phyloP scores from a whole-genome alignment of 2,329 filamentous ascomycete genomes.

The Talaromyces atroroseus region DNA sequence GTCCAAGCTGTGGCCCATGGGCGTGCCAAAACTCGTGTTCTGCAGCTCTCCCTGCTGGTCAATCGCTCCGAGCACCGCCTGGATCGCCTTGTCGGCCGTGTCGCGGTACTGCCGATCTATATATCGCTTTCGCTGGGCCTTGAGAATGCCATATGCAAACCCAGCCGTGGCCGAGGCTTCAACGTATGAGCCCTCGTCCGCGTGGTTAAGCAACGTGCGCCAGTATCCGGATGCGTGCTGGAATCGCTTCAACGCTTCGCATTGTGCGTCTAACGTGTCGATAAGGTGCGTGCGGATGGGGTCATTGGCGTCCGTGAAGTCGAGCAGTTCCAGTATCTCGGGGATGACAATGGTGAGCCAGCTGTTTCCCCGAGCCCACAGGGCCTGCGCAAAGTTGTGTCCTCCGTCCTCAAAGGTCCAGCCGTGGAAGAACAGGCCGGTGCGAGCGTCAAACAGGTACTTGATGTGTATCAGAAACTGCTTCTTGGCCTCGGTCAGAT shows the following conservation, averaged over 20 bases:
- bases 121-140: slow-evolving; percentile 65
- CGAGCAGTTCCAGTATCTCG: slow-evolving; percentile 69
- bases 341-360: slow-evolving; percentile 83
- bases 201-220: slow-evolving; percentile 67
- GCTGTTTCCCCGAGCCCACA: slow-evolving; percentile 52
- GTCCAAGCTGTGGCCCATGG: slow-evolving; percentile 66
- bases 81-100: slow-evolving; percentile 60
- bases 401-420: slow-evolving; percentile 69
- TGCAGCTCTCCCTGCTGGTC: slow-evolving; percentile 63
- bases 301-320: slow-evolving; percentile 51
- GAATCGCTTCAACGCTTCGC: slow-evolving; percentile 55
- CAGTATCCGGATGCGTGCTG: slow-evolving; percentile 63
- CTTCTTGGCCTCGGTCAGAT: slow-evolving; percentile 69
- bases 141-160: slow-evolving; percentile 74
- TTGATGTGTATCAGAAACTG: slow-evolving; percentile 75
- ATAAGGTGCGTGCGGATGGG: slow-evolving; percentile 51
- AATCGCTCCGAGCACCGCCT: slow-evolving; percentile 62
- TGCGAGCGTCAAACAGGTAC: slow-evolving; percentile 67
- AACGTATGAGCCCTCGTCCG: slow-evolving; percentile 60
- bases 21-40: slow-evolving; percentile 73
- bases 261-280: slow-evolving; percentile 62
- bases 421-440: slow-evolving; percentile 74
- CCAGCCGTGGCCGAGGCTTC: slow-evolving; percentile 75
- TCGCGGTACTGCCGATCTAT: slow-evolving; percentile 57
- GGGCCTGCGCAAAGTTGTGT: slow-evolving; percentile 52